Conservation (phyloP, 2,329 filamentous ascomycete genomes). For the Arthrobotrys entomopaga region DNA sequence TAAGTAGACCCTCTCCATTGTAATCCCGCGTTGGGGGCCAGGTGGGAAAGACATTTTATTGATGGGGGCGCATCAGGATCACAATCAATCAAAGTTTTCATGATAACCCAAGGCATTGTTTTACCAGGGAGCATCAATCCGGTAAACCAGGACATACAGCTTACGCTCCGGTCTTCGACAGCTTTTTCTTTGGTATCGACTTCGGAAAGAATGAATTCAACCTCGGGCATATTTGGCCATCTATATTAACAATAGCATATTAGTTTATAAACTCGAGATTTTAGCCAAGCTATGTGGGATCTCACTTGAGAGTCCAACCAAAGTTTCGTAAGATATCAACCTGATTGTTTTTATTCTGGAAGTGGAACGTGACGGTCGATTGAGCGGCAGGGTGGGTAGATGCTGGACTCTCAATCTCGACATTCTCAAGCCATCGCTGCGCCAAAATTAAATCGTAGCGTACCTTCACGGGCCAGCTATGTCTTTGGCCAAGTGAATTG, state of each 20-base stretch:
- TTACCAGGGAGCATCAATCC: conserved; percentile 77
- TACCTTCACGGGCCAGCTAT: conserved; percentile 75
- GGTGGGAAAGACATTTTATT: conserved; percentile 74
- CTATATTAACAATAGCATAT: conserved; percentile 36
- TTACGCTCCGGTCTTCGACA: conserved; percentile 72
- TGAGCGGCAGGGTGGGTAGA: conserved; percentile 67
- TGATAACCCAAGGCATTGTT: conserved; percentile 77
- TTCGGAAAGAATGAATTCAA: conserved; percentile 72
- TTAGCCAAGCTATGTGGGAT: conserved; percentile 5
- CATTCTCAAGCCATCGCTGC: conserved; percentile 76
- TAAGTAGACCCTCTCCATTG: conserved; percentile 82
- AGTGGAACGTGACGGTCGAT: conserved; percentile 71
- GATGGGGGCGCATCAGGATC: conserved; percentile 75
- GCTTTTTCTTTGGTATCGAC: conserved; percentile 65
- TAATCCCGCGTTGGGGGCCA: conserved; percentile 76
- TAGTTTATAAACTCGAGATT: conserved; percentile 5
- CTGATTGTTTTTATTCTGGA: conserved; percentile 74
- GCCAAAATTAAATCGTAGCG: conserved; percentile 79
- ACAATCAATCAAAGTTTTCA: conserved; percentile 80
- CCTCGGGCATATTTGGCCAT: conserved; percentile 77
- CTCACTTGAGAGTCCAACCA: conserved; percentile 73
- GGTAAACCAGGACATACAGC: conserved; percentile 81
- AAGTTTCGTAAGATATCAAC: conserved; percentile 76
- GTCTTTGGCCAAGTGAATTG: conserved; percentile 65
- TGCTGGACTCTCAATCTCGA: conserved; percentile 72